Conservation (phyloP, 768 basidiomycete genomes). For the Naganishia kalamii region DNA sequence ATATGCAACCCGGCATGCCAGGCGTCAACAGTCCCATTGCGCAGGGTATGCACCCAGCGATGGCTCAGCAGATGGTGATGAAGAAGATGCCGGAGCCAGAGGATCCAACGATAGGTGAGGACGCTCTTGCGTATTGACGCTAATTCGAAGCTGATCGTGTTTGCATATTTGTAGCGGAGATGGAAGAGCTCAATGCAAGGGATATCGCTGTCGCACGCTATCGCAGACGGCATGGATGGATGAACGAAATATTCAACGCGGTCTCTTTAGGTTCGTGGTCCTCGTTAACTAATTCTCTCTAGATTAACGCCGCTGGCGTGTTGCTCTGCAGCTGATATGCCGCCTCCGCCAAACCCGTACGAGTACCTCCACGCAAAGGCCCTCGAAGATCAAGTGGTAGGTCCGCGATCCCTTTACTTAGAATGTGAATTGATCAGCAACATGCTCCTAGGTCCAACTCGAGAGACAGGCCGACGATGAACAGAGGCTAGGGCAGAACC, state of each 20-base stretch:
- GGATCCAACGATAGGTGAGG: neutral
- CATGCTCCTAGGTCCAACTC: neutral
- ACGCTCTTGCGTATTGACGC: neutral
- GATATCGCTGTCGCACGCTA: conserved; percentile 15
- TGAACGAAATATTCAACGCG: conserved; percentile 11
- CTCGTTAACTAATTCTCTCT: neutral
- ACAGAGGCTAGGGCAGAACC: neutral
- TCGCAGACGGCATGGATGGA: conserved; percentile 6
- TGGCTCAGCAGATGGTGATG: conserved; percentile 7
- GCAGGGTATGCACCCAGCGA: conserved; percentile 13
- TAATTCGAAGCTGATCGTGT: neutral
- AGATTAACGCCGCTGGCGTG: neutral
- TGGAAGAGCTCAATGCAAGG: conserved; percentile 9
- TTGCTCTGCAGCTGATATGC: neutral
- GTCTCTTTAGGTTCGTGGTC: conserved; percentile 1
- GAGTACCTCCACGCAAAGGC: conserved; percentile 1
- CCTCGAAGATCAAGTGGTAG: conserved; percentile 6
- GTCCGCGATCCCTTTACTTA: neutral
- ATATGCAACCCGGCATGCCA: neutral
- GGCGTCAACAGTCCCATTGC: neutral
- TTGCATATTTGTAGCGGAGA: neutral
- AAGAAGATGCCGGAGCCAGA: conserved; percentile 7
- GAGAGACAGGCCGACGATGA: neutral
- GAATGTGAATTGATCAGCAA: too few relatives aligned
- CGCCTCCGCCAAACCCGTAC: conserved; percentile 11